phyloP scores from a whole-genome alignment of 208 protist genomes.

The Acanthamoeba healyi region DNA sequence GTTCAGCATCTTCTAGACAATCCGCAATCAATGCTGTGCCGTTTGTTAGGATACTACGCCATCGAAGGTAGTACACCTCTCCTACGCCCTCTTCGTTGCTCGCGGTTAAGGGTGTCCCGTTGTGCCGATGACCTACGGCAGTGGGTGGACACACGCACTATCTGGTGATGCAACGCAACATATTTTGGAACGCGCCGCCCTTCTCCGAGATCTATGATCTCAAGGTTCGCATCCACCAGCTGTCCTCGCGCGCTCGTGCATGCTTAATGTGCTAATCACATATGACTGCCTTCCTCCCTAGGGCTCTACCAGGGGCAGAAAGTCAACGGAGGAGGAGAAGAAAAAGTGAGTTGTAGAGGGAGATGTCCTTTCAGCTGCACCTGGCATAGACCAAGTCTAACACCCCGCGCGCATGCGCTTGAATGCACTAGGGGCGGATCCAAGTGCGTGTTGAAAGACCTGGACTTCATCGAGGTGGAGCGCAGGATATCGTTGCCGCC shows the following conservation, averaged over 20 bases:
- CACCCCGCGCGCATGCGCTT: no score
- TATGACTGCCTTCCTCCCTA: neutral
- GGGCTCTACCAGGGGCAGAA: neutral
- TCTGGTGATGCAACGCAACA: conserved; percentile 16
- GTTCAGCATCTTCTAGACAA: neutral
- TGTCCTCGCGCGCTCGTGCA: neutral
- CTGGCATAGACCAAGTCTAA: no score
- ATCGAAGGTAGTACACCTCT: neutral
- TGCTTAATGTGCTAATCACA: neutral
- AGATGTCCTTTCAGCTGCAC: neutral
- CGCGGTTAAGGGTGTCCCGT: no score
- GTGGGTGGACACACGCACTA: conserved; percentile 20
- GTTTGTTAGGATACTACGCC: neutral
- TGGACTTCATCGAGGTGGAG: conserved; percentile 9
- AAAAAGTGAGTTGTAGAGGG: neutral
- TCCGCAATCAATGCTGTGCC: conserved; percentile 19
- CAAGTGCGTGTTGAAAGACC: conserved; percentile 14
- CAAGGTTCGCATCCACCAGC: neutral
- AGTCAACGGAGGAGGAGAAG: neutral
- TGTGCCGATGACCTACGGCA: no score
- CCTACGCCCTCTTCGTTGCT: neutral
- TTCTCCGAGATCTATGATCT: conserved; percentile 30
- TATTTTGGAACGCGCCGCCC: neutral
- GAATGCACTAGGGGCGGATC: neutral
- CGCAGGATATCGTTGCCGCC: neutral